Evolutionary conservation across 306 rosid genomes (phyloP), one percentile per base, ranked within the genome.

Genomic region (Macrotyloma uniflorum): DNA sequence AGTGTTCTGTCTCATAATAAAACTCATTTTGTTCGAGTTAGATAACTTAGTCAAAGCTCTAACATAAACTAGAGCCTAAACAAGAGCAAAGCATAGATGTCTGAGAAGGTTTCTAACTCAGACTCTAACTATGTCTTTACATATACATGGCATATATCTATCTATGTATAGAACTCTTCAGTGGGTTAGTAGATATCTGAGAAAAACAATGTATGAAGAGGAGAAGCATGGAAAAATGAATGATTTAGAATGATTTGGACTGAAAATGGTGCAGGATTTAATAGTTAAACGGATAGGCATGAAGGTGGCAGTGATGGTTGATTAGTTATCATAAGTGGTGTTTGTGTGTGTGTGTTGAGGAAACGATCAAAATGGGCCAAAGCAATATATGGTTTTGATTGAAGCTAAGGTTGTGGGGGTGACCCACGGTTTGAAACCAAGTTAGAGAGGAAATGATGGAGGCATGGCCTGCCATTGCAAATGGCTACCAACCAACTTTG

Each of bases 381-480:
- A 89, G 82, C 58, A 86, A 84, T 83, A 67, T 80, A 83, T 70
- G 71, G 82, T 83, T 81, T 81, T 83, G 87, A 83, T 81, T 79
- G 85, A 66, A 79, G 80, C 85, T 67, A 80, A 47, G 83, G 83
- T 86, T 72, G 83, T 83, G 82, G 86, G 78, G 82, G 73, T 75
- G 80, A 75, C 84, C 82, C 89, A 86, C 75, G 78, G 64, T 75
- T 86, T 72, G 71, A 77, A 81, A 79, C 76, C 22, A 79, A 74
- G 79, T 68, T 82, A 47, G 43, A 51, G 73, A 78, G 43, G 24
- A 73, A 67, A 86, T 85, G 85, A 88, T 91, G 90, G 79, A 73
- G 81, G 83, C 83, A 81, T 76, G 85, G 47, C 64, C 19, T 36
- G 75, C 78, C 80, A 55, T 71, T 59, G 82, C 50, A 40, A 69